Evolutionary conservation across 2,329 filamentous ascomycete genomes (phyloP).

Genomic region (Paraphaeosphaeria minitans): DNA sequence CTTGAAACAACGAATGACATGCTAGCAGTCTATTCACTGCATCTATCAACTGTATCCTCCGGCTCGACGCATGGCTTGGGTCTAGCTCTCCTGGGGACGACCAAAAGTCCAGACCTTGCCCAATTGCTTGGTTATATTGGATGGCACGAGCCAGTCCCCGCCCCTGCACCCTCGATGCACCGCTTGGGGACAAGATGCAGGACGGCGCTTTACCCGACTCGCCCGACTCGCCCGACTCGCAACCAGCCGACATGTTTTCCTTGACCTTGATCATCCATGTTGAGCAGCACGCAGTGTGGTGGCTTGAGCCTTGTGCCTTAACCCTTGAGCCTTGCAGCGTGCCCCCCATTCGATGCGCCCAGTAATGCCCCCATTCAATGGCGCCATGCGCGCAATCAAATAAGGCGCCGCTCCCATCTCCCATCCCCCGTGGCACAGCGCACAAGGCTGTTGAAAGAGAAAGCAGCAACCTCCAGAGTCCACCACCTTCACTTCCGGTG

Average conservation of each 20-base stretch:
- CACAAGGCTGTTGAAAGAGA: slow-evolving; percentile 16
- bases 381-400: slow-evolving; percentile 27
- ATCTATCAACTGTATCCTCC: no score
- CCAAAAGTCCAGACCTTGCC: slow-evolving; percentile 30
- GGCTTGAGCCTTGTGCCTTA: slow-evolving; percentile 24
- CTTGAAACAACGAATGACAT: no score
- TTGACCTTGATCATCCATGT: slow-evolving; percentile 28
- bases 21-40: no score
- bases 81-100: slow-evolving; percentile 15
- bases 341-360: no score
- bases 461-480: slow-evolving; percentile 18
- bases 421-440: slow-evolving; percentile 23
- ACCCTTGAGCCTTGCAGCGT: slow-evolving; percentile 34
- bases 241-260: slow-evolving; percentile 26
- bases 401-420: slow-evolving; percentile 33
- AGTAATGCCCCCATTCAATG: slow-evolving; percentile 27
- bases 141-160: slow-evolving; percentile 27
- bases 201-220: slow-evolving; percentile 32
- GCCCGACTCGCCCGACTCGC: slow-evolving; percentile 36
- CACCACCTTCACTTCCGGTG: slow-evolving; percentile 14
- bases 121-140: slow-evolving; percentile 32
- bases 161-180: slow-evolving; percentile 13
- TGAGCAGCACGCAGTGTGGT: slow-evolving; percentile 23
- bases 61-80: no score
- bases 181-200: slow-evolving; percentile 12